These are phyloP conservation scores for Xylaria sp. DNA, from an alignment of 2,329 filamentous ascomycete species.

Conservation along the genomic window DNA sequence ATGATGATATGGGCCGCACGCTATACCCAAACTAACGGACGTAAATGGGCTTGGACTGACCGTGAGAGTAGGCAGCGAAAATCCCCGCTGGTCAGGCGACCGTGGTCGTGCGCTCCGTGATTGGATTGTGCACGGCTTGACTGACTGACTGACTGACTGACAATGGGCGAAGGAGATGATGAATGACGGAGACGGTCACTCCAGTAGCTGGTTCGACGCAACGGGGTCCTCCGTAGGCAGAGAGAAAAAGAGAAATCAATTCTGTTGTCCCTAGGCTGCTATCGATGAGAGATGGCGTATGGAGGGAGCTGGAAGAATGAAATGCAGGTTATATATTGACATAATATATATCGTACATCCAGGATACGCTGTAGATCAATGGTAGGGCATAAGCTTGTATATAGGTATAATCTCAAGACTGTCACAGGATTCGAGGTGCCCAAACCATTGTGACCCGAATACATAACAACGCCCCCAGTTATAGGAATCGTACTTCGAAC, in stretches of 20 bases:
- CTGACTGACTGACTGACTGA: no score
- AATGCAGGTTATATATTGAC: background rate
- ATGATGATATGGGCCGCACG: background rate
- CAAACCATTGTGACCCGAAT: conserved; percentile 15
- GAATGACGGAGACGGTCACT: no score
- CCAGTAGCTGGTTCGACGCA: background rate
- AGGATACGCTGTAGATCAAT: no score
- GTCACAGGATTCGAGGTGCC: conserved; percentile 21
- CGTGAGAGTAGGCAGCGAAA: conserved; percentile 26
- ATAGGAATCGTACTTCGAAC: conserved; percentile 8
- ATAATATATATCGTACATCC: no score
- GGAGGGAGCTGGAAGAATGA: background rate
- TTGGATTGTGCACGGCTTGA: conserved; percentile 1
- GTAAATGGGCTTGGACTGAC: conserved; percentile 6
- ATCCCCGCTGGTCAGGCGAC: conserved; percentile 27
- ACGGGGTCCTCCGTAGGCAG: background rate
- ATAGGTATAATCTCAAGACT: conserved; percentile 8
- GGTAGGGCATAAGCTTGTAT: background rate
- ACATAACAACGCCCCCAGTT: conserved; percentile 5
- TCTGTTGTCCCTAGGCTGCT: conserved; percentile 1
- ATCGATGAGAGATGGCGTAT: background rate
- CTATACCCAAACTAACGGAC: conserved; percentile 1
- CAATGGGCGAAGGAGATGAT: background rate
- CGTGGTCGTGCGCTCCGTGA: conserved; percentile 21
- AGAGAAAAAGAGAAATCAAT: conserved; percentile 1